These are phyloP conservation scores for Pulicaria dysenterica DNA, from an alignment of 129 eudicot genomes.

Conservation along the genomic window DNA sequence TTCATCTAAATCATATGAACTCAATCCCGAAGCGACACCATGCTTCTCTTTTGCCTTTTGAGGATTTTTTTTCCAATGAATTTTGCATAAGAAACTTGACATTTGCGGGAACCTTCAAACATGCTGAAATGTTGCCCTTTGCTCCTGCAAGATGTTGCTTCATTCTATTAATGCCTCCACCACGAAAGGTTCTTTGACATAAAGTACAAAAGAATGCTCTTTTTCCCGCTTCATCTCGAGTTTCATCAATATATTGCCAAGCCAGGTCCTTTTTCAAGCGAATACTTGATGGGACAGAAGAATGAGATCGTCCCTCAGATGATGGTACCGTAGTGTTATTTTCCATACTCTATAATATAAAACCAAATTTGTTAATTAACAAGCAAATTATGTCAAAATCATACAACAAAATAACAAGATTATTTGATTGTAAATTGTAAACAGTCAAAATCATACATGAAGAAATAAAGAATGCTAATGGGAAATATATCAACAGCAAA, in stretches of 20 bases:
- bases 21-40: not conserved
- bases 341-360: not conserved
- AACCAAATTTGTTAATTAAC: not conserved
- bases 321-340: not conserved
- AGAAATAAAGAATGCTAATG: no score
- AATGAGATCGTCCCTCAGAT: not conserved
- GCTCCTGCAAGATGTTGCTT: constrained; percentile 14
- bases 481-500: no score
- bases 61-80: not conserved
- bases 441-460: no score
- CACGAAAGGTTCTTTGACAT: not conserved
- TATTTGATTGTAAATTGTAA: no score
- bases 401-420: no score
- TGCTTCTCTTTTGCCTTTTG: constrained; percentile 3
- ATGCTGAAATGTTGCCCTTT: not conserved
- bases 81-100: not conserved
- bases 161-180: constrained; percentile 16
- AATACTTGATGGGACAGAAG: not conserved
- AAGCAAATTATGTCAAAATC: no score
- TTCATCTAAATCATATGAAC: not conserved
- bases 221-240: not conserved
- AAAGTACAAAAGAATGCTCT: not conserved
- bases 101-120: not conserved
- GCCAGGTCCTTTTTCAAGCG: not conserved
- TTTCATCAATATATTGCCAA: not conserved